Conservation (phyloP, 352 stramenopile species). For the Aphanomyces euteiches region DNA sequence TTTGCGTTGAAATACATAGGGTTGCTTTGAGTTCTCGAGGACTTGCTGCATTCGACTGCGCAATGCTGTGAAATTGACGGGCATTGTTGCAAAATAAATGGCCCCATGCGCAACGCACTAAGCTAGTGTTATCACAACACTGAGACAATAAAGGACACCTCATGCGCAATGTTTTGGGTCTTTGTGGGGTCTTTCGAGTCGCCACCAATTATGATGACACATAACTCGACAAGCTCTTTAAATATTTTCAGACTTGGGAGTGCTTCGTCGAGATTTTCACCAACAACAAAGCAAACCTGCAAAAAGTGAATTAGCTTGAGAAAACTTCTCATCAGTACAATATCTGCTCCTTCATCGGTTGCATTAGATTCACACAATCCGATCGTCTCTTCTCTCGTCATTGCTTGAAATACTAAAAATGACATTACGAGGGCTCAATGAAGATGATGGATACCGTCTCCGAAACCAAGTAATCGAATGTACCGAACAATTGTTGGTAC, state of each 20-base stretch:
- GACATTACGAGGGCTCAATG: background rate
- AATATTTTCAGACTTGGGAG: slow-evolving; percentile 43
- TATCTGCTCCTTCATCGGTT: background rate
- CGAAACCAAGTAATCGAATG: background rate
- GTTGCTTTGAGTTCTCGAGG: slow-evolving; percentile 46
- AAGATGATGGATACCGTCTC: background rate
- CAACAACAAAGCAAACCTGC: slow-evolving; percentile 66
- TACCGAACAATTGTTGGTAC: background rate
- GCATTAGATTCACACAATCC: background rate
- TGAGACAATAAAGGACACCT: slow-evolving; percentile 13
- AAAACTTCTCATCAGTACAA: background rate
- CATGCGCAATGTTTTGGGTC: slow-evolving; percentile 37
- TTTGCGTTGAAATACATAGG: slow-evolving; percentile 49
- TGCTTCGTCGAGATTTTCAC: slow-evolving; percentile 43
- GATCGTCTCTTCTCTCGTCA: background rate
- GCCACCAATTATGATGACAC: slow-evolving; percentile 59
- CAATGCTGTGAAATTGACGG: slow-evolving; percentile 55
- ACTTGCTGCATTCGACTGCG: slow-evolving; percentile 51
- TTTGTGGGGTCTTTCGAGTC: slow-evolving; percentile 38
- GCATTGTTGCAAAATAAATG: slow-evolving; percentile 57
- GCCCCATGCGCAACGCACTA: slow-evolving; percentile 46
- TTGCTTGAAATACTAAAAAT: background rate
- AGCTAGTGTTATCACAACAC: background rate
- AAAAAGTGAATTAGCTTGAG: background rate
- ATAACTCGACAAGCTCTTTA: slow-evolving; percentile 39